phyloP scores from a whole-genome alignment of 2,329 filamentous ascomycete genomes.

The Fusarium nisikadoi region DNA sequence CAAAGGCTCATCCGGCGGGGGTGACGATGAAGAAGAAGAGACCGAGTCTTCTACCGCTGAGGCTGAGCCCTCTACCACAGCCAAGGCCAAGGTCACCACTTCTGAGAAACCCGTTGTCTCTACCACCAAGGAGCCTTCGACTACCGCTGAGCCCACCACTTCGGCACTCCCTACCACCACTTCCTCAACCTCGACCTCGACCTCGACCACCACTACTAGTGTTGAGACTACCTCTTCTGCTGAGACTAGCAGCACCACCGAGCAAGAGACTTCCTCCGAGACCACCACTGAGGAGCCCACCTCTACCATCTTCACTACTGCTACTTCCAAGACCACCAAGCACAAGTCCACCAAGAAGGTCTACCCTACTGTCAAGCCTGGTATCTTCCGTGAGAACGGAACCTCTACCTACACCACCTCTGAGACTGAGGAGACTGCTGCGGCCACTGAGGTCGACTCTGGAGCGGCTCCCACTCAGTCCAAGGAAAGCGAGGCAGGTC shows the following conservation, averaged over 20 bases:
- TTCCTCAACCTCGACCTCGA: slow-evolving; percentile 1
- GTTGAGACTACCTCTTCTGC: slow-evolving; percentile 26
- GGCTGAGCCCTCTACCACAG: slow-evolving; percentile 39
- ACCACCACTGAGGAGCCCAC: slow-evolving; percentile 30
- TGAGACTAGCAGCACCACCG: slow-evolving; percentile 18
- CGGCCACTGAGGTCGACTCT: slow-evolving; percentile 41
- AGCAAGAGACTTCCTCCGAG: slow-evolving; percentile 12
- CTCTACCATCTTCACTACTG: slow-evolving; percentile 44
- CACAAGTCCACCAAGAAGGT: slow-evolving; percentile 31
- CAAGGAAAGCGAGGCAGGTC: slow-evolving; percentile 58
- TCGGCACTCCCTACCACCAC: slow-evolving; percentile 31
- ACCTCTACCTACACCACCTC: slow-evolving; percentile 43
- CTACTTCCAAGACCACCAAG: slow-evolving; percentile 27
- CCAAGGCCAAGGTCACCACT: slow-evolving; percentile 29
- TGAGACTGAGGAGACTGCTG: slow-evolving; percentile 30
- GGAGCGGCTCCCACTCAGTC: slow-evolving; percentile 49
- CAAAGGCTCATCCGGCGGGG: slow-evolving; percentile 45
- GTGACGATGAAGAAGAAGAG: slow-evolving; percentile 30
- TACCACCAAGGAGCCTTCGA: slow-evolving; percentile 37
- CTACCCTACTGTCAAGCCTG: slow-evolving; percentile 48
- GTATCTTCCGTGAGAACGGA: slow-evolving; percentile 66
- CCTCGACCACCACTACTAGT: slow-evolving; percentile 21
- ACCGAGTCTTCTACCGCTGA: slow-evolving; percentile 21
- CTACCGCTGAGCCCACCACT: slow-evolving; percentile 28
- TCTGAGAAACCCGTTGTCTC: slow-evolving; percentile 19